Conservation (phyloP, 352 stramenopile species). For the Globisporangium irregulare region DNA sequence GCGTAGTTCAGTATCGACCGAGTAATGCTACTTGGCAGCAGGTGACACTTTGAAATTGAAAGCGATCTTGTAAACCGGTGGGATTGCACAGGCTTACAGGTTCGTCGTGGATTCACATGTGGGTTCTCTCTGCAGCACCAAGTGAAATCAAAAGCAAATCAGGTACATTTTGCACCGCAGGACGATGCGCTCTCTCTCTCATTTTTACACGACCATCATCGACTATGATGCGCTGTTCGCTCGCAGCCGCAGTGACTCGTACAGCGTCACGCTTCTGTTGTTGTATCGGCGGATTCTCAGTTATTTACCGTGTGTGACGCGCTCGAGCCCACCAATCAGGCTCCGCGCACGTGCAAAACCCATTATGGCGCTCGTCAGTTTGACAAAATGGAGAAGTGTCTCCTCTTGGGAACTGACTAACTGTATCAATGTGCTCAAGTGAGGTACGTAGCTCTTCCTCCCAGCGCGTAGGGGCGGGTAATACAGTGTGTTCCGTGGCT, state of each 20-base stretch:
- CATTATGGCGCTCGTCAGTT: neutral
- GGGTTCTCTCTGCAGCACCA: too few relatives aligned
- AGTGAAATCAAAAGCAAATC: neutral
- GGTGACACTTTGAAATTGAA: too few relatives aligned
- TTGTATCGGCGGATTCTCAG: neutral
- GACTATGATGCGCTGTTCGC: neutral
- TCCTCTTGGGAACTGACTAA: neutral
- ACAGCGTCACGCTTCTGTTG: neutral
- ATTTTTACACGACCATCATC: neutral
- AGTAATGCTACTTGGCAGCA: too few relatives aligned
- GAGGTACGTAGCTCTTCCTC: neutral
- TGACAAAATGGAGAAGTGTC: neutral
- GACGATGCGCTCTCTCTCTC: neutral
- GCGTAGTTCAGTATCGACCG: too few relatives aligned
- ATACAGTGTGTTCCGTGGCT: neutral
- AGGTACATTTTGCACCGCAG: neutral
- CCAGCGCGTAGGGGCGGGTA: too few relatives aligned
- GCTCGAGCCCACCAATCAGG: neutral
- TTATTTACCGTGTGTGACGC: neutral
- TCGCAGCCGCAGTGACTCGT: neutral
- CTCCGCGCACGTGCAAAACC: too few relatives aligned
- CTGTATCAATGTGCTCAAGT: neutral
- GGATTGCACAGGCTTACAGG: too few relatives aligned
- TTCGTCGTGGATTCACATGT: too few relatives aligned
- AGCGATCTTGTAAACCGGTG: too few relatives aligned